Evolutionary conservation across 345 rosid species (phyloP).

Genomic region (Gossypium australe): DNA sequence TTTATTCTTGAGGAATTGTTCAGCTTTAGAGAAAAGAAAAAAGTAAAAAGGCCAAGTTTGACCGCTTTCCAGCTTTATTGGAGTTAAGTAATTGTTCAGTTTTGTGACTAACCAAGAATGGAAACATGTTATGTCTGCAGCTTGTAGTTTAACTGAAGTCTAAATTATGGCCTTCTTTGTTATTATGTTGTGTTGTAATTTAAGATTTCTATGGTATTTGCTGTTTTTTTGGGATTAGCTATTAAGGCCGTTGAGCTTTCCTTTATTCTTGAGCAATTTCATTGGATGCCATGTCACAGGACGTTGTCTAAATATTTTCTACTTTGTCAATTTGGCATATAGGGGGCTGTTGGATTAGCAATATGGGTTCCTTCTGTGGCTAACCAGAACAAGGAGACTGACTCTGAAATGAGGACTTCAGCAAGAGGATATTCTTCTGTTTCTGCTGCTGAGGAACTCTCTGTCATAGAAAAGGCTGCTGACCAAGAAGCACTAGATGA

Average conservation of each 20-base stretch:
- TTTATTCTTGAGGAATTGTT: neutral
- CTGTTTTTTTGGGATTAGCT: neutral
- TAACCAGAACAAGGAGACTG: slow-evolving; percentile 77
- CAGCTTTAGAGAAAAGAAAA: no score
- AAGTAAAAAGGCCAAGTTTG: neutral
- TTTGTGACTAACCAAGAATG: neutral
- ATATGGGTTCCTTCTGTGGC: slow-evolving; percentile 99
- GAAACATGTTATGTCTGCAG: neutral
- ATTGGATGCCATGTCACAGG: neutral
- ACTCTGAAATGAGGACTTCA: slow-evolving; percentile 49
- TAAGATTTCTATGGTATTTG: neutral
- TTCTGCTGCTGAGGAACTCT: slow-evolving; percentile 58
- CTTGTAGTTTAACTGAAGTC: neutral
- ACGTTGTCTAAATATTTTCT: neutral
- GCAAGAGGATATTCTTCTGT: slow-evolving; percentile 76
- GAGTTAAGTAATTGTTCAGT: neutral
- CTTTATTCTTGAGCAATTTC: neutral
- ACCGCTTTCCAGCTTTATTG: neutral
- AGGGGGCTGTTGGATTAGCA: slow-evolving; percentile 99
- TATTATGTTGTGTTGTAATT: neutral
- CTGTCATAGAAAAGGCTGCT: slow-evolving; percentile 40
- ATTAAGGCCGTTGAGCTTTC: neutral
- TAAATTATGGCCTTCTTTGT: neutral
- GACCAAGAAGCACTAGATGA: slow-evolving; percentile 51
- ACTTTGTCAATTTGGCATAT: slow-evolving; percentile 16